Evolutionary conservation across 2,329 filamentous ascomycete species (phyloP).

Genomic region (Alternaria infectoria): DNA sequence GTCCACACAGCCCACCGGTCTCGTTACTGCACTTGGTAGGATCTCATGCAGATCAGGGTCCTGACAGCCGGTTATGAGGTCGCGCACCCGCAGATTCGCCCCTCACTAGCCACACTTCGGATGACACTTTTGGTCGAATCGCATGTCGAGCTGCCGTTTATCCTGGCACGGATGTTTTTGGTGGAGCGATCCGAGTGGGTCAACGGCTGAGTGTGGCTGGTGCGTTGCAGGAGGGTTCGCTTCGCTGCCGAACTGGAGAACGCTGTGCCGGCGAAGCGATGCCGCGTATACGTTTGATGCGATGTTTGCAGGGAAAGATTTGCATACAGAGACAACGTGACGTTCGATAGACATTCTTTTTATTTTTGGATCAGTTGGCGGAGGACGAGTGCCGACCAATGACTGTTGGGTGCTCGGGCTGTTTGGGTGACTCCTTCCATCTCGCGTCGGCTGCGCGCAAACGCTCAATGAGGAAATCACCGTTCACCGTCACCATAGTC

Average conservation of each 20-base stretch:
- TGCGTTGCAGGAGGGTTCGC: conserved; percentile 7
- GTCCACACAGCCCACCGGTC: conserved; percentile 27
- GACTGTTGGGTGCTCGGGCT: neutral
- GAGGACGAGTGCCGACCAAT: neutral
- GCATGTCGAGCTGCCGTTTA: conserved; percentile 12
- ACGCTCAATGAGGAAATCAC: neutral
- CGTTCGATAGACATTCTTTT: neutral
- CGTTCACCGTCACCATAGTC: neutral
- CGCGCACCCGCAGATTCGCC: conserved; percentile 20
- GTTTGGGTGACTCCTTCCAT: neutral
- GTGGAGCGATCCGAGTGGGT: conserved; percentile 7
- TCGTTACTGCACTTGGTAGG: conserved; percentile 20
- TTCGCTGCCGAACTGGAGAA: conserved; percentile 17
- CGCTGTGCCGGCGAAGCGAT: conserved; percentile 14
- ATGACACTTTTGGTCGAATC: conserved; percentile 26
- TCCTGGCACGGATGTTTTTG: conserved; percentile 1
- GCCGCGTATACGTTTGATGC: conserved; percentile 5
- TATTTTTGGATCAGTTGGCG: conserved; percentile 11
- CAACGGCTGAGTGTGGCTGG: conserved; percentile 11
- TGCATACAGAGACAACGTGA: conserved; percentile 1
- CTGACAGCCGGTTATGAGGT: conserved; percentile 11
- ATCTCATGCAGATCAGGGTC: conserved; percentile 35
- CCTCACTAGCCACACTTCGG: conserved; percentile 39
- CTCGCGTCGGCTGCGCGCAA: neutral
- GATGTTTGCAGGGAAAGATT: neutral